These are phyloP conservation scores for Clonostachys rhizophaga DNA, from an alignment of 2,329 filamentous ascomycete genomes.

Conservation along the genomic window DNA sequence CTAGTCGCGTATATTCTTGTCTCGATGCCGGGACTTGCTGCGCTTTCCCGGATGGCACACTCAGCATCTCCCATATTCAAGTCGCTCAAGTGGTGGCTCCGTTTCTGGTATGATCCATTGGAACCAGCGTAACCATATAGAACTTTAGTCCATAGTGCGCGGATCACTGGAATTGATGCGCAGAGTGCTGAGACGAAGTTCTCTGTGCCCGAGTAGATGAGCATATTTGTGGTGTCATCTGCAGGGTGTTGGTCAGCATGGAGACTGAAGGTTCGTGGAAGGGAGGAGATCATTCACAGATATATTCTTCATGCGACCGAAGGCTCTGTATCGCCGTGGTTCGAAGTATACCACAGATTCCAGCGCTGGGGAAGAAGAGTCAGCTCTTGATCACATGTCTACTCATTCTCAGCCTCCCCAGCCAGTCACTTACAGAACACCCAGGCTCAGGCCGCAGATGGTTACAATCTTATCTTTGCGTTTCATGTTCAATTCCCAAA, in stretches of 20 bases:
- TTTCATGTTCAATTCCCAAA: conserved; percentile 17
- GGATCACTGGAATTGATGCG: conserved; percentile 8
- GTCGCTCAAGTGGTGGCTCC: conserved; percentile 1
- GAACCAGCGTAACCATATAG: conserved; percentile 1
- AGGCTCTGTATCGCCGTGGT: conserved; percentile 4
- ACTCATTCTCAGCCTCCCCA: neutral
- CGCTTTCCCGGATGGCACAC: neutral
- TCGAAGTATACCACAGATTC: conserved; percentile 7
- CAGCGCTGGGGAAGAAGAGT: conserved; percentile 2
- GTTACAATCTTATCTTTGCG: conserved; percentile 15
- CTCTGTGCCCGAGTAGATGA: conserved; percentile 11
- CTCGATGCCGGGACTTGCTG: neutral
- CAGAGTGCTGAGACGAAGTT: conserved; percentile 9
- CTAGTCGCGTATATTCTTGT: conserved; percentile 2
- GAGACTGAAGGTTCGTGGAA: neutral
- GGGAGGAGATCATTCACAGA: conserved; percentile 2
- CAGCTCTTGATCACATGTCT: neutral
- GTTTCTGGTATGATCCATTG: neutral
- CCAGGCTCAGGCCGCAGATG: conserved; percentile 16
- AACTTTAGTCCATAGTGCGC: conserved; percentile 2
- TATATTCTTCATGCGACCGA: conserved; percentile 6
- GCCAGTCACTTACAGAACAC: conserved; percentile 13
- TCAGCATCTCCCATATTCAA: neutral
- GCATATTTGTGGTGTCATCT: conserved; percentile 9
- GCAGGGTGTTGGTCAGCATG: neutral